Conservation (phyloP, 768 basidiomycete genomes). For the Suillus tomentosus region DNA sequence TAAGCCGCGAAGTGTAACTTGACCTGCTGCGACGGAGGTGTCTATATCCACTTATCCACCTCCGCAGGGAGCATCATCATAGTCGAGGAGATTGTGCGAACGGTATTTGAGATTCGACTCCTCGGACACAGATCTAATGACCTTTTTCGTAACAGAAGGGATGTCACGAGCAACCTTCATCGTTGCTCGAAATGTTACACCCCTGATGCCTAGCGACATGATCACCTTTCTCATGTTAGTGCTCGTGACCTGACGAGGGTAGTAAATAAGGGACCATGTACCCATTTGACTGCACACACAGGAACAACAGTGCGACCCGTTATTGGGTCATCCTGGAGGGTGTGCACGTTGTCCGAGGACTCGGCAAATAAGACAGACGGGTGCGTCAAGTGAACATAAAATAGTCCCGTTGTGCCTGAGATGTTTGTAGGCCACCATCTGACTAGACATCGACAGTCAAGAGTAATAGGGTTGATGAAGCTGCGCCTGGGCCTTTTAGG, state of each 20-base stretch:
- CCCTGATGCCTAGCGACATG: not conserved
- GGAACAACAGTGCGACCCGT: not conserved
- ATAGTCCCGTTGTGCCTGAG: not conserved
- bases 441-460: not conserved
- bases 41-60: constrained; percentile 2
- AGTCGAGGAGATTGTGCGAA: constrained; percentile 1
- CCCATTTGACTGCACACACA: not conserved
- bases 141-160: not conserved
- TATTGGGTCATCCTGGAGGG: not conserved
- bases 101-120: not conserved
- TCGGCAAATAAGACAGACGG: not conserved
- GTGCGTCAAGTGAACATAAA: not conserved
- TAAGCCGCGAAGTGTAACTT: not conserved
- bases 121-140: not conserved
- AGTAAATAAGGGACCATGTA: not conserved
- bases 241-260: constrained; percentile 1
- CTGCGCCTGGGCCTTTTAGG: not conserved
- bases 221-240: not conserved
- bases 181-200: not conserved
- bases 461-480: not conserved
- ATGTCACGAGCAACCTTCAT: not conserved
- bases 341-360: constrained; percentile 1
- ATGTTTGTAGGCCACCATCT: not conserved
- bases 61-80: not conserved
- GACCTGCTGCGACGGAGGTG: constrained; percentile 3